Evolutionary conservation across 2,329 filamentous ascomycete genomes (phyloP), one percentile per base, ranked within the genome.

Genomic region (Dactylonectria macrodidyma): DNA sequence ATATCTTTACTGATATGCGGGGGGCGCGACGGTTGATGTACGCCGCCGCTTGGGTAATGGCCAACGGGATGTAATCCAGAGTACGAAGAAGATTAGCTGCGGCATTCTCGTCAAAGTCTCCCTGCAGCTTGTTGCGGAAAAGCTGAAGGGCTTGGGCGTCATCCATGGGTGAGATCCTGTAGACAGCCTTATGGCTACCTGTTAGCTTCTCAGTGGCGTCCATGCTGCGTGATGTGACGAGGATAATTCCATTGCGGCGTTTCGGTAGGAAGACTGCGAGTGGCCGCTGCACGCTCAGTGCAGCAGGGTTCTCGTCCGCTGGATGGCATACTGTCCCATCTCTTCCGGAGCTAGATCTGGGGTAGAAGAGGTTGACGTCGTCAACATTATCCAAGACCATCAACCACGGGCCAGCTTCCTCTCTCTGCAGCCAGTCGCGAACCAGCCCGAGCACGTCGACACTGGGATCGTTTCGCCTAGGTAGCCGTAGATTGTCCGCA

Each of bases 101-200:
- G 0, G 58, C 54, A 14, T 66, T 73, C 66, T 34, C 60, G 52
- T 2, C 68, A 65, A 9, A 77, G 56, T 55, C 72, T 65, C 7
- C 71, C 74, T 2, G 16, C 65, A 3, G 81, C 74, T 19, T 66
- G 30, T 5, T 76, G 59, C 0, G 80, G 66, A 30, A 80, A 73
- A 30, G 11, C n/a, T 74, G 26, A 30, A 30, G 26, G 26, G 26
- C 26, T 30, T 30, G 26, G 26, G 26, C 26, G 26, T 30, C 26
- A 0, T 59, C 66, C 26, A 30, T 30, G 26, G 26, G 1, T 30
- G 26, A 4, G 26, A 30, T 30, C 26, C 26, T 30, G 7, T 2
- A 30, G 26, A 30, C 26, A 30, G 26, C 61, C 63, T 30, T 30
- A 7, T 30, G 26, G 26, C 26, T 30, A 1, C 65, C 73, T 0